Conservation (phyloP, 2,329 filamentous ascomycete genomes). For the Fonsecaea nubica region DNA sequence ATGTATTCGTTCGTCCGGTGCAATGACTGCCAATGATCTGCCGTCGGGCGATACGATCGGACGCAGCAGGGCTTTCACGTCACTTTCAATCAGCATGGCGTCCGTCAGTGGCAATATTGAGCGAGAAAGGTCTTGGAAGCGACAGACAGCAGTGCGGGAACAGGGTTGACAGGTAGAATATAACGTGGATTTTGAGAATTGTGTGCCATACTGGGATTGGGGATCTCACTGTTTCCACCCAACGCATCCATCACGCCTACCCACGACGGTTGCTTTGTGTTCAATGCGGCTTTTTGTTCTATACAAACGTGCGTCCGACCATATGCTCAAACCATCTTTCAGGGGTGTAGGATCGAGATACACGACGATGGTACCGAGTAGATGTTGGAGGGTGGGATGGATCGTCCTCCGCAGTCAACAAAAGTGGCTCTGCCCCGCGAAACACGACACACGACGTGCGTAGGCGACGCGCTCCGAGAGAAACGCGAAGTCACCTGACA, state of each 20-base stretch:
- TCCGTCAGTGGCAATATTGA: not conserved
- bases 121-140: not conserved
- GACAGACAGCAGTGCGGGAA: not conserved
- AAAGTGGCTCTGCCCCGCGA: not conserved
- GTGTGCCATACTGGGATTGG: not conserved
- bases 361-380: not conserved
- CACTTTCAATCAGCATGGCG: constrained; percentile 21
- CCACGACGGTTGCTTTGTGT: not conserved
- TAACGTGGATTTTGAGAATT: not conserved
- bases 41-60: constrained; percentile 33
- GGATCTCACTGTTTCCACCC: constrained; percentile 13
- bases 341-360: not conserved
- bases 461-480: not conserved
- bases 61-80: constrained; percentile 27
- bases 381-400: not conserved
- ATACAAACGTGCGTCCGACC: not conserved
- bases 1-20: constrained; percentile 30
- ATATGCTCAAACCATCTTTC: not conserved
- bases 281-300: not conserved
- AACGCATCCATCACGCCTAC: not conserved
- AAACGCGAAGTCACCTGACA: constrained; percentile 3
- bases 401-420: not conserved
- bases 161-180: not conserved
- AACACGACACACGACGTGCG: not conserved
- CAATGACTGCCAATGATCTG: constrained; percentile 26